Conservation (phyloP, 2,329 filamentous ascomycete genomes). For the Monosporascus sp. region DNA sequence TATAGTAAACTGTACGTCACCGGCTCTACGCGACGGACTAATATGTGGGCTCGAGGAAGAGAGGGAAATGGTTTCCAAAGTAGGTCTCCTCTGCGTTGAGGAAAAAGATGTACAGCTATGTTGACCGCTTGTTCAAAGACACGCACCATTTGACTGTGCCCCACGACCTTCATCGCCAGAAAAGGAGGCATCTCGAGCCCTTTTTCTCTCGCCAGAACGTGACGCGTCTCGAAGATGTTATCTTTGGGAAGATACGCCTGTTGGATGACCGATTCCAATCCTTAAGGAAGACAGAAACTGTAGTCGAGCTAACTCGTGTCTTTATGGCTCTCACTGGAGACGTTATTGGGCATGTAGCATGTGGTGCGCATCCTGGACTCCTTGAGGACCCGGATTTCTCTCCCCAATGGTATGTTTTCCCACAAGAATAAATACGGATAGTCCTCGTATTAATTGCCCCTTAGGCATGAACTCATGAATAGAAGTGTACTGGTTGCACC, state of each 20-base stretch:
- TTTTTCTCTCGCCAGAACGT: constrained; percentile 7
- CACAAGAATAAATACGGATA: too few species aligned
- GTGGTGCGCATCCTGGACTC: constrained; percentile 1
- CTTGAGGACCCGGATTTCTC: constrained; percentile 1
- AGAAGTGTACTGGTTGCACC: background rate
- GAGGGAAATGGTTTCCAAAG: constrained; percentile 1
- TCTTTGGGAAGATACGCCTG: background rate
- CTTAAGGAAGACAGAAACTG: background rate
- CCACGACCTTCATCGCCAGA: constrained; percentile 5
- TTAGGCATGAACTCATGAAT: background rate
- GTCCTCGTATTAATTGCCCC: background rate
- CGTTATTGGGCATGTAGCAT: constrained; percentile 1
- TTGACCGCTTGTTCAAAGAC: background rate
- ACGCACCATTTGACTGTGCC: constrained; percentile 1
- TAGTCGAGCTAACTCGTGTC: constrained; percentile 3
- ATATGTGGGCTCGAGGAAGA: background rate
- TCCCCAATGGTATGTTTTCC: constrained; percentile 4
- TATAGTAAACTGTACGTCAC: constrained; percentile 6
- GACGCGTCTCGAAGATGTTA: background rate
- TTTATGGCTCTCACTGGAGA: constrained; percentile 3
- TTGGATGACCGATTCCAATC: constrained; percentile 1
- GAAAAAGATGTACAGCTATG: background rate
- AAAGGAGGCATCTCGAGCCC: constrained; percentile 3
- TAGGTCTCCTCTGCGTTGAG: background rate
- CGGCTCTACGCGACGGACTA: constrained; percentile 1